Conservation (phyloP, 805 yeast genomes). For the Scheffersomyces lignosus region DNA sequence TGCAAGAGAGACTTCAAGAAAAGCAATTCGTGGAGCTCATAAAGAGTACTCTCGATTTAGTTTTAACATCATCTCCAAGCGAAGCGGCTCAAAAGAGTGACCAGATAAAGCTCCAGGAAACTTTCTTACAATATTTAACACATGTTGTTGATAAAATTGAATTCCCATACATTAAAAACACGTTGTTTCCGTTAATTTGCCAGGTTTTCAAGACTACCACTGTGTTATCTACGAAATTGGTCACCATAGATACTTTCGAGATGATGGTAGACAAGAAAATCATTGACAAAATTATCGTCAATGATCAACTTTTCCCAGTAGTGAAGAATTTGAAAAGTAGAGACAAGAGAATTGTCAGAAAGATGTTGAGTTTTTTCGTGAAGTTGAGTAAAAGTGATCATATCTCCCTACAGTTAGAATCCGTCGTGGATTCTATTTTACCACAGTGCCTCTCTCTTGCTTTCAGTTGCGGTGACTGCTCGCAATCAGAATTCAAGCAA, state of each 20-base stretch:
- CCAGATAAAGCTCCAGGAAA: conserved; percentile 50
- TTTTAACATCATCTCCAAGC: conserved; percentile 24
- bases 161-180: conserved; percentile 69
- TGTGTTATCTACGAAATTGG: conserved; percentile 72
- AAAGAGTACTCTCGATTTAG: conserved; percentile 43
- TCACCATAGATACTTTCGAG: conserved; percentile 61
- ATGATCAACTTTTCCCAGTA: conserved; percentile 80
- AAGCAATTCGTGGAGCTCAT: conserved; percentile 51
- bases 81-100: conserved; percentile 29
- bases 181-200: conserved; percentile 71
- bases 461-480: conserved; percentile 41
- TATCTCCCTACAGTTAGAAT: conserved; percentile 29
- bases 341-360: conserved; percentile 61
- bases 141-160: conserved; percentile 51
- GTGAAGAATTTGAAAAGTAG: conserved; percentile 74
- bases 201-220: conserved; percentile 82
- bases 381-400: conserved; percentile 50
- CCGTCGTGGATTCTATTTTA: conserved; percentile 26
- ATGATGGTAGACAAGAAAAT: conserved; percentile 56
- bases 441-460: conserved; percentile 30
- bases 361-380: conserved; percentile 49
- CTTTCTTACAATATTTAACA: conserved; percentile 45
- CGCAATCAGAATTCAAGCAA: conserved; percentile 29
- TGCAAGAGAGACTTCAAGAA: conserved; percentile 51
- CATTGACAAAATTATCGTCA: conserved; percentile 68